Evolutionary conservation across 306 rosid species (phyloP).

Genomic region (Fagus crenata): DNA sequence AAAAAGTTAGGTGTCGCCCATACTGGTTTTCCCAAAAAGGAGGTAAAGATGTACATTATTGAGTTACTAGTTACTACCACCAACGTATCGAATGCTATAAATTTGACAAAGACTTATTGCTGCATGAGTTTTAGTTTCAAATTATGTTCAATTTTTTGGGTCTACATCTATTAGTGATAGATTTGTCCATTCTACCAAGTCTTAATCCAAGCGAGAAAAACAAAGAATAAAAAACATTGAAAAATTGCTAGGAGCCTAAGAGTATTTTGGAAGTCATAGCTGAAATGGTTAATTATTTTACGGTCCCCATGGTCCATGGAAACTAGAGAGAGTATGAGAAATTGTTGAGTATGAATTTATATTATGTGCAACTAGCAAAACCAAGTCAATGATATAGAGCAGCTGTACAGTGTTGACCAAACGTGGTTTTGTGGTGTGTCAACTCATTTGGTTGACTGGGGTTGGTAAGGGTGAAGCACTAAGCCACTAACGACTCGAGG

Average conservation of each 20-base stretch:
- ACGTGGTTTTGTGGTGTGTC: neutral
- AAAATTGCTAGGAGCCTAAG: no score
- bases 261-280: neutral
- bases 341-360: neutral
- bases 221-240: no score
- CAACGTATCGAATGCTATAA: neutral
- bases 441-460: slow-evolving; percentile 5
- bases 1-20: neutral
- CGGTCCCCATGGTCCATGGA: neutral
- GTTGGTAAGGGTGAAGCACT: slow-evolving; percentile 4
- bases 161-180: no score
- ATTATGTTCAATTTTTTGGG: neutral
- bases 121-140: neutral
- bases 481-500: no score
- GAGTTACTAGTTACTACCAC: no score
- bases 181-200: no score
- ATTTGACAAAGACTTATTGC: neutral
- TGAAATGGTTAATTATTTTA: neutral
- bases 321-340: neutral
- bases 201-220: no score
- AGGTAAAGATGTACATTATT: neutral
- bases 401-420: slow-evolving; percentile 29
- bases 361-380: neutral
- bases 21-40: neutral
- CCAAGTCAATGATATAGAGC: slow-evolving; percentile 29